Evolutionary conservation across 2,329 filamentous ascomycete genomes (phyloP), one percentile per base, ranked within the genome.

Genomic region (Paracoccidioides brasiliensis): DNA sequence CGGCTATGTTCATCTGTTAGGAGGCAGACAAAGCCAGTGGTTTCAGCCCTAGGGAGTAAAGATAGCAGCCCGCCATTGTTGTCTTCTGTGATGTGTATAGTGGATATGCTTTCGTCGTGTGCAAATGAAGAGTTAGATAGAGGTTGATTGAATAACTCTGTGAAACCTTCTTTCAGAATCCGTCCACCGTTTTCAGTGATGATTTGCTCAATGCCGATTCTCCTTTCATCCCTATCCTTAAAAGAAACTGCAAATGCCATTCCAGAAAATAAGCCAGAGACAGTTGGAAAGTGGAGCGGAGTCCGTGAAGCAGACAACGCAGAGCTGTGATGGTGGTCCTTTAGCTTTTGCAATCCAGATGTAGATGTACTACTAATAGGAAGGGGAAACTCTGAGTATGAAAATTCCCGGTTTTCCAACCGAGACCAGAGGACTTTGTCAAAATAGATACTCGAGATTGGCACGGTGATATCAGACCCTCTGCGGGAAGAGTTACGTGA

Each of bases 231-330:
- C 53, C 81, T 77, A 1, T 79, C 76, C 2, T 76, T 73, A 59
- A 89, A 88, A 0, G 89, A 91, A 9, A 95, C 79, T 0, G 90
- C 90, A 69, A 97, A 96, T 0, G 82, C 82, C 90, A 96, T 95
- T 44, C 84, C 82, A 0, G 79, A 72, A 64, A 97, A 95, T 0
- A 94, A 59, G 2, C 74, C 73, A 15, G 56, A 37, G 15, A n/a
- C 32, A 38, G 35, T 28, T 52, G 15, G 22, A 50, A 66, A 56
- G 53, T 61, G 67, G 57, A 77, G 74, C 5, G 76, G 75, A 30
- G 74, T 67, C 15, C 77, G 73, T 3, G 78, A 78, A 30, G 68
- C 69, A 1, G 80, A 78, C 1, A 78, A 78, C 40, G 67, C 67
- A 55, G 71, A 66, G 12, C 71, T 70, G 6, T 73, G 73, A 10